Evolutionary conservation across 2,329 filamentous ascomycete genomes (phyloP), one percentile per base, ranked within the genome.

Genomic region (Botrytis sinoallii): DNA sequence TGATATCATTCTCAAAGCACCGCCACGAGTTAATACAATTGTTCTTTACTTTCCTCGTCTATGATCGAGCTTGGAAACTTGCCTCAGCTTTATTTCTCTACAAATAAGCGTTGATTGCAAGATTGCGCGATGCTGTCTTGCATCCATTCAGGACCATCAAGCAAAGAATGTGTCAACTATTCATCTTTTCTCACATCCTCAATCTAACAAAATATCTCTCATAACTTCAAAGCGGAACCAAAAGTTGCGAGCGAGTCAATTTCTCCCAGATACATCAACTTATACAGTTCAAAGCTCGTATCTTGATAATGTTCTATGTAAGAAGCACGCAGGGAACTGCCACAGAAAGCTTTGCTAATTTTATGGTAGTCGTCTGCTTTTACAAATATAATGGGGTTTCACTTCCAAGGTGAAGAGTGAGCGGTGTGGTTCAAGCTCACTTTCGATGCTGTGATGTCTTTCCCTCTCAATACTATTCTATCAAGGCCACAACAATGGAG

Each of bases 281-380:
- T 2, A 67, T 29, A 9, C 18, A 16, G 20, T 10, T 20, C 8
- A 29, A 42, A 55, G 35, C 4, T 40, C 1, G 16, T 32, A 4
- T 29, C 14, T 68, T 12, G 7, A 29, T 42, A 14, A 55, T 1
- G 16, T 22, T 0, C 4, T 7, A 29, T 32, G 46, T 29, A 4
- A 22, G 4, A 42, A 57, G 2, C n/a, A 0, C 4, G 12, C 1
- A 1, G 16, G 18, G 14, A 5, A 6, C 9, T 20, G 25, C 4
- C 20, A 1, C 46, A 25, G 20, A 20, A 20, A 18, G 0, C 3
- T 40, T 29, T 42, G 16, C 14, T 16, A 18, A 42, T 1, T 40
- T 7, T 40, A 22, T 29, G 1, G 12, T 20, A 0, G 6, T 38
- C 14, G 9, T 25, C 18, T 20, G 7, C 9, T 10, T 32, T 10